These are phyloP conservation scores for Picochlorum sp. DNA, from an alignment of 139 green algal genomes.

Conservation along the genomic window DNA sequence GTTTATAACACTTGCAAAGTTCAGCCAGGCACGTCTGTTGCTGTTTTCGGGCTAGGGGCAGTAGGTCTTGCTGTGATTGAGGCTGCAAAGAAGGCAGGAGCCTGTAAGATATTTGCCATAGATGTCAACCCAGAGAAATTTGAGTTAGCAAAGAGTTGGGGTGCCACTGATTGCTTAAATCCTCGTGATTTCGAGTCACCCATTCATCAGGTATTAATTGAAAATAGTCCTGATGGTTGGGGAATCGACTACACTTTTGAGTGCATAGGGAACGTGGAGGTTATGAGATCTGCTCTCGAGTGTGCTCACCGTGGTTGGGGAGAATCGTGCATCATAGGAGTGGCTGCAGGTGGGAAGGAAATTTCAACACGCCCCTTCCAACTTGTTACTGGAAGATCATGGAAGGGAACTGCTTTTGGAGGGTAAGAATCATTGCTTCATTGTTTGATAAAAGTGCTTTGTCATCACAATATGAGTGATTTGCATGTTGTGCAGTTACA, in stretches of 20 bases:
- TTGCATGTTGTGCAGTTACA: conserved; percentile 7
- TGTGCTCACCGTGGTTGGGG: conserved; percentile 82
- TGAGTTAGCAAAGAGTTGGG: conserved; percentile 60
- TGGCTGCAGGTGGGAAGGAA: conserved; percentile 39
- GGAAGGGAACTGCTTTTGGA: conserved; percentile 93
- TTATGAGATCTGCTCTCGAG: conserved; percentile 94
- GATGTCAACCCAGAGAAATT: conserved; percentile 90
- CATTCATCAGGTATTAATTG: conserved; percentile 70
- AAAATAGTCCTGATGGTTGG: conserved; percentile 70
- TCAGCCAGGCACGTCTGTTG: conserved; percentile 68
- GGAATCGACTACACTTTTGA: conserved; percentile 94
- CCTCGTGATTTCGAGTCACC: conserved; percentile 67
- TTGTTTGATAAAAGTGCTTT: conserved; percentile 52
- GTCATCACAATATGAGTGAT: not conserved
- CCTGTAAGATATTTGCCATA: conserved; percentile 80
- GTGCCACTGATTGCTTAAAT: conserved; percentile 81
- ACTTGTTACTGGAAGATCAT: conserved; percentile 81
- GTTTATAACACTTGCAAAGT: conserved; percentile 93
- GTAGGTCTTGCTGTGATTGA: conserved; percentile 88
- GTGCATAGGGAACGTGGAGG: conserved; percentile 79
- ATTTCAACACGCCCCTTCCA: conserved; percentile 80
- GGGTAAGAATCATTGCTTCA: conserved; percentile 18
- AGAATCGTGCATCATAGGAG: conserved; percentile 56
- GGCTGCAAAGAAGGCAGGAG: conserved; percentile 54
- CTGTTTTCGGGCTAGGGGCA: conserved; percentile 77